These are phyloP conservation scores for Linaria vulgaris DNA, from an alignment of 257 asterid species.

Conservation along the genomic window DNA sequence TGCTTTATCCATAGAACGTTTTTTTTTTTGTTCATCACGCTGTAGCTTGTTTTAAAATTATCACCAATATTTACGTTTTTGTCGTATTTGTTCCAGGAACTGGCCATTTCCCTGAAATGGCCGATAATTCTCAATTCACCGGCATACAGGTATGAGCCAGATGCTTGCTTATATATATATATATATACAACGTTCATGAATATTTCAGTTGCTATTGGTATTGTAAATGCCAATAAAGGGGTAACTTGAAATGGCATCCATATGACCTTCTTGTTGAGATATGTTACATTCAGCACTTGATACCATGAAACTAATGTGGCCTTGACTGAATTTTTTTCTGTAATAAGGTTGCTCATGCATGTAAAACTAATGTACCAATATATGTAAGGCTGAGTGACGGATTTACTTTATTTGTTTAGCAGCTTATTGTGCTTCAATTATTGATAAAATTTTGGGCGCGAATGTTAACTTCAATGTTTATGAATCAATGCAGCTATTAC, in stretches of 20 bases:
- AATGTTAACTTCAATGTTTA: not conserved
- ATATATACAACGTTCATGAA: not conserved
- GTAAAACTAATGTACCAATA: not conserved
- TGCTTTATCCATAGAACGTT: conserved; percentile 18
- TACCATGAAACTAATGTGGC: not conserved
- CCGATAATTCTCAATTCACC: conserved; percentile 44
- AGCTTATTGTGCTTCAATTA: conserved; percentile 1
- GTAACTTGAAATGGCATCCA: not conserved
- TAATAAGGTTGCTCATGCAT: not conserved
- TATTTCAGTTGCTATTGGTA: conserved; percentile 10
- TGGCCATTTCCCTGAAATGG: conserved; percentile 41
- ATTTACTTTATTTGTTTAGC: not conserved
- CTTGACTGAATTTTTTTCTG: no score
- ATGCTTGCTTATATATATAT: conserved; percentile 12
- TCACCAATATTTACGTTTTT: conserved; percentile 20
- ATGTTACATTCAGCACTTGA: not conserved
- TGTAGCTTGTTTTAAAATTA: not conserved
- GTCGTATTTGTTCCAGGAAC: conserved; percentile 36
- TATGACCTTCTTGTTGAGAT: not conserved
- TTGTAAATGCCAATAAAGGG: conserved; percentile 4
- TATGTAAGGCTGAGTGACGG: not conserved
- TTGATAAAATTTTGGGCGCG: not conserved
- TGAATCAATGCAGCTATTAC: conserved; percentile 7
- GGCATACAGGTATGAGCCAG: conserved; percentile 46
- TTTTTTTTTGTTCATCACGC: not conserved